Evolutionary conservation across 2,329 filamentous ascomycete genomes (phyloP).

Genomic region (Fusarium poae): DNA sequence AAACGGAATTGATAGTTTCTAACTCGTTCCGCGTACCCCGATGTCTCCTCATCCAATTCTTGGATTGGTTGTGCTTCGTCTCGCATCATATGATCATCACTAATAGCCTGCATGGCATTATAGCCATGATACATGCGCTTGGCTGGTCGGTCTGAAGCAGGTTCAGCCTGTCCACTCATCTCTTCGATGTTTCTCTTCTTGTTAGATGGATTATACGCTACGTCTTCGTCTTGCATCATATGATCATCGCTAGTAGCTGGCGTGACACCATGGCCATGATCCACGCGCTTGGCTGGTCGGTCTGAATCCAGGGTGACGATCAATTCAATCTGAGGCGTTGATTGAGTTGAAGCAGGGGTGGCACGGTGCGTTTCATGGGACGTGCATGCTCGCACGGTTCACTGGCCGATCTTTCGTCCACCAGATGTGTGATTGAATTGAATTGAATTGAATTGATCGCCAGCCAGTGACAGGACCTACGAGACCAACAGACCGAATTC

Average conservation of each 20-base stretch:
- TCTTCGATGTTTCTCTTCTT: conserved; percentile 1
- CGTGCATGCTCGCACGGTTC: no score
- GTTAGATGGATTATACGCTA: neutral
- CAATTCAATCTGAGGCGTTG: no score
- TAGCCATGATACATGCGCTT: neutral
- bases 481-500: no score
- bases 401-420: no score
- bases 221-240: neutral
- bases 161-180: neutral
- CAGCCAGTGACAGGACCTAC: no score
- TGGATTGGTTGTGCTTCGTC: conserved; percentile 1
- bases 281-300: neutral
- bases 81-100: neutral
- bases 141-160: neutral
- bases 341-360: no score
- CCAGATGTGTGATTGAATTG: no score
- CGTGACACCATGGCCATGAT: neutral
- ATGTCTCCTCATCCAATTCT: neutral
- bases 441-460: no score
- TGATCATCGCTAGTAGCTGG: neutral
- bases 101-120: neutral
- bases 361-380: no score
- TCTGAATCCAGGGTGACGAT: neutral
- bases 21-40: neutral
- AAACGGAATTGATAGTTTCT: neutral